These are phyloP conservation scores for Globisporangium perplexum DNA, from an alignment of 352 stramenopile genomes.

Conservation along the genomic window DNA sequence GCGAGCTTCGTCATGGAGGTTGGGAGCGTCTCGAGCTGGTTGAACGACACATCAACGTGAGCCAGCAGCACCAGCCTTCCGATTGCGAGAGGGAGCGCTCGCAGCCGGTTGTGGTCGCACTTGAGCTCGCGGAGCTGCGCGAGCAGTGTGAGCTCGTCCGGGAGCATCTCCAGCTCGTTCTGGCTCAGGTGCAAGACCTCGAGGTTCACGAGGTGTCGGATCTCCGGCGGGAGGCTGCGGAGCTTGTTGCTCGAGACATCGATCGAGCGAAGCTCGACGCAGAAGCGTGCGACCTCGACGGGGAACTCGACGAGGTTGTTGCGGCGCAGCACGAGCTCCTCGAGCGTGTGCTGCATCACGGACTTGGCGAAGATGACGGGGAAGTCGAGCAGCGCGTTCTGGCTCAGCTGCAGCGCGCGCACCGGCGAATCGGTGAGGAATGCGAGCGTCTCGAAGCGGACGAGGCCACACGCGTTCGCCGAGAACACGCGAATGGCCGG, in stretches of 20 bases:
- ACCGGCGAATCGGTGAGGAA: conserved; percentile 43
- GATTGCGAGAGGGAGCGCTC: conserved; percentile 26
- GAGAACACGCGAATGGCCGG: conserved; percentile 24
- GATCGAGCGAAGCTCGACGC: conserved; percentile 26
- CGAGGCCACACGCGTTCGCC: conserved; percentile 32
- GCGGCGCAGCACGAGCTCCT: conserved; percentile 25
- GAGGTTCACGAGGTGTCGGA: conserved; percentile 28
- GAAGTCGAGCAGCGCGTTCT: conserved; percentile 45
- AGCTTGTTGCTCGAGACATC: conserved; percentile 50
- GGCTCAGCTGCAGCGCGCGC: conserved; percentile 20
- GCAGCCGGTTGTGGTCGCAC: conserved; percentile 34
- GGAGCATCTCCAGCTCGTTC: conserved; percentile 37
- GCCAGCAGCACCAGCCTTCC: conserved; percentile 27
- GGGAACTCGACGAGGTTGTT: conserved; percentile 39
- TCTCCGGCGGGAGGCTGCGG: conserved; percentile 26
- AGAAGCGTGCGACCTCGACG: conserved; percentile 33
- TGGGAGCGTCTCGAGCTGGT: conserved; percentile 35
- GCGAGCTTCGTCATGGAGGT: conserved; percentile 39
- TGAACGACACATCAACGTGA: conserved; percentile 42
- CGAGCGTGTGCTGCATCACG: conserved; percentile 42
- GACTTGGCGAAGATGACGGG: conserved; percentile 26
- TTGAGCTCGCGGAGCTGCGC: conserved; percentile 24
- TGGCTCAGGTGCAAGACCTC: conserved; percentile 31
- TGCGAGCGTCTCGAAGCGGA: conserved; percentile 34
- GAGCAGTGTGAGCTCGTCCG: conserved; percentile 32